Percentiles rank a stretch among this genome's conserved stretches.
Evolutionary conservation across 257 asterid genomes (phyloP).

Genomic region (Petunia axillaris): DNA sequence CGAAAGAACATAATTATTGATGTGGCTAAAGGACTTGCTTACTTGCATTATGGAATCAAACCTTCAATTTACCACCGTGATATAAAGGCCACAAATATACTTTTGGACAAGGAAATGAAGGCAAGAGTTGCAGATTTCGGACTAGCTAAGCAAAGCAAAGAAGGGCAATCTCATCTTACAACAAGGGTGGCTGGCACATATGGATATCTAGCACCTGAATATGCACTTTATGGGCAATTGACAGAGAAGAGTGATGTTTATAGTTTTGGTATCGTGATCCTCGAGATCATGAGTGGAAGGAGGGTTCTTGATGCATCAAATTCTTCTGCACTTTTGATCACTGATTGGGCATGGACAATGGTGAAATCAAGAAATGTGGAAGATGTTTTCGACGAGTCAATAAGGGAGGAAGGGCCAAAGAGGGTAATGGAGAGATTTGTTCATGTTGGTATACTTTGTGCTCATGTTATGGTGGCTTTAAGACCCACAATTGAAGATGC

Average conservation of each 20-base stretch:
- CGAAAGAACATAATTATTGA: slow-evolving; percentile 64
- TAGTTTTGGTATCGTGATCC: slow-evolving; percentile 56
- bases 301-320: slow-evolving; percentile 51
- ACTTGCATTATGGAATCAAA: slow-evolving; percentile 63
- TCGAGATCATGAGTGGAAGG: slow-evolving; percentile 62
- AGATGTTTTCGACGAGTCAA: slow-evolving; percentile 43
- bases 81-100: slow-evolving; percentile 61
- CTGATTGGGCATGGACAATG: slow-evolving; percentile 65
- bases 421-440: slow-evolving; percentile 66
- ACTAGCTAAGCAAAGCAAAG: slow-evolving; percentile 56
- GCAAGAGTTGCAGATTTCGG: slow-evolving; percentile 66
- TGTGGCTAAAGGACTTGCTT: slow-evolving; percentile 63
- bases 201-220: slow-evolving; percentile 66
- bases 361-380: slow-evolving; percentile 41
- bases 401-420: slow-evolving; percentile 51
- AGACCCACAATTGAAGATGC: slow-evolving; percentile 66
- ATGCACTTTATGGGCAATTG: slow-evolving; percentile 62
- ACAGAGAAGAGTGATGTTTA: slow-evolving; percentile 66
- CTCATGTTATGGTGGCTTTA: slow-evolving; percentile 67
- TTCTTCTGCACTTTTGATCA: slow-evolving; percentile 43
- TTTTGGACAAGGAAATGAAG: slow-evolving; percentile 55
- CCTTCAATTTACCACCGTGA: slow-evolving; percentile 62
- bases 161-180: slow-evolving; percentile 62
- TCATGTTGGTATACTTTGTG: slow-evolving; percentile 57
- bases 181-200: slow-evolving; percentile 71